These are phyloP conservation scores for Podospora pseudopauciseta DNA, from an alignment of 495 filamentous ascomycete species.

Conservation along the genomic window DNA sequence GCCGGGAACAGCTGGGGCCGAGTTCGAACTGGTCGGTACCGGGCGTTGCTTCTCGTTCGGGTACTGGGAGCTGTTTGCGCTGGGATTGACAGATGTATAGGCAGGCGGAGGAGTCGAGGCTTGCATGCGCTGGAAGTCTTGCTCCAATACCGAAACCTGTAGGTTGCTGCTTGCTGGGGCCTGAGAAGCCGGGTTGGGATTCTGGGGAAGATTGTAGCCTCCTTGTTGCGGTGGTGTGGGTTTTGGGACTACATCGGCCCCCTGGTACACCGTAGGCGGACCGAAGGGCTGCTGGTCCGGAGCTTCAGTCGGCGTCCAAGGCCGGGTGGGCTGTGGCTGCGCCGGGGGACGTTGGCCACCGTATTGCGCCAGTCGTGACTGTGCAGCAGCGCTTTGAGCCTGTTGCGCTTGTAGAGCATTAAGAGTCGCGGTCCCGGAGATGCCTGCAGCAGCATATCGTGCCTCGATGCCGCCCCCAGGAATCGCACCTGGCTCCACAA, in stretches of 20 bases:
- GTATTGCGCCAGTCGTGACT: slow-evolving; percentile 74
- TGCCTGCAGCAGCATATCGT: slow-evolving; percentile 81
- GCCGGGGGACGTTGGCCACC: slow-evolving; percentile 35
- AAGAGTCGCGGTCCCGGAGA: slow-evolving; percentile 77
- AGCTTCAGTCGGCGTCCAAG: slow-evolving; percentile 94
- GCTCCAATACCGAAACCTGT: slow-evolving; percentile 66
- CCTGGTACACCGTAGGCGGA: slow-evolving; percentile 90
- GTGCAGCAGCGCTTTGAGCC: slow-evolving; percentile 76
- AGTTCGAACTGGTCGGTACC: slow-evolving; percentile 36
- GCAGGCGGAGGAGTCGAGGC: slow-evolving; percentile 86
- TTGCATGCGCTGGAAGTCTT: slow-evolving; percentile 85
- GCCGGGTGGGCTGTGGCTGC: slow-evolving; percentile 57
- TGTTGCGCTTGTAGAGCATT: slow-evolving; percentile 75
- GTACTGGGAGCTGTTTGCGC: slow-evolving; percentile 50
- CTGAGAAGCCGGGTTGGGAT: slow-evolving; percentile 29
- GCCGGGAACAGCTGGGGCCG: slow-evolving; percentile 29
- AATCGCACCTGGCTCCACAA: slow-evolving; percentile 63
- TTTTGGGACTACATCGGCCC: slow-evolving; percentile 53
- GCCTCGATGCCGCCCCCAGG: slow-evolving; percentile 81
- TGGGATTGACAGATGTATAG: slow-evolving; percentile 73
- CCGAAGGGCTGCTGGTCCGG: slow-evolving; percentile 87
- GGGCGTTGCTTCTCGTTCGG: slow-evolving; percentile 69
- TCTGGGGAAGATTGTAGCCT: slow-evolving; percentile 30
- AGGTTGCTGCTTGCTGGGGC: slow-evolving; percentile 28
- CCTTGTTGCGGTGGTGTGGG: slow-evolving; percentile 31